Conservation (phyloP, 164 flowering plant genomes). For the Dillenia suffruticosa region DNA sequence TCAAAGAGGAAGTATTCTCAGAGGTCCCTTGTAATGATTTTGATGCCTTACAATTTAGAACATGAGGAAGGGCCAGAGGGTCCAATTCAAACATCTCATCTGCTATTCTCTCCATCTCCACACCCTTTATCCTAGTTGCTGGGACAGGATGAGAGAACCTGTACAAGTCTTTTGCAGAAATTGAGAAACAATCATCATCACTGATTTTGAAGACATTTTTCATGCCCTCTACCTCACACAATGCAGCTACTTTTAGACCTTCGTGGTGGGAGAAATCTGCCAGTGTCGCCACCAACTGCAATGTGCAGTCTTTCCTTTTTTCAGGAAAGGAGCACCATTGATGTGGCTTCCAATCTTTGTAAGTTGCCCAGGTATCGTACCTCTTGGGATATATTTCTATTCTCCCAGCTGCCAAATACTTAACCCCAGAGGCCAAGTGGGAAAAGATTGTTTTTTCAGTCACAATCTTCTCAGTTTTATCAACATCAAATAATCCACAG, state of each 20-base stretch:
- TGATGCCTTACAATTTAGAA: neutral
- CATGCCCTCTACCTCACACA: conserved; percentile 32
- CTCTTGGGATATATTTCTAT: conserved; percentile 34
- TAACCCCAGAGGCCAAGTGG: conserved; percentile 21
- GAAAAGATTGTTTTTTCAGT: conserved; percentile 21
- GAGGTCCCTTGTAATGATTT: conserved; percentile 5
- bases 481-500: conserved; percentile 37
- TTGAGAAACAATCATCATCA: conserved; percentile 13
- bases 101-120: conserved; percentile 20
- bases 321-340: conserved; percentile 18
- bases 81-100: conserved; percentile 39
- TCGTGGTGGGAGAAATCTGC: conserved; percentile 22
- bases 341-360: conserved; percentile 30
- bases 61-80: conserved; percentile 18
- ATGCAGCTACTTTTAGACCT: conserved; percentile 16
- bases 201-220: conserved; percentile 23
- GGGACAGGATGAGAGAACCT: conserved; percentile 43
- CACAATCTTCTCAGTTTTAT: conserved; percentile 9
- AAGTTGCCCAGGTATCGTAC: conserved; percentile 52
- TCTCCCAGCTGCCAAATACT: conserved; percentile 19
- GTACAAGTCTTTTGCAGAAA: conserved; percentile 24
- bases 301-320: conserved; percentile 16
- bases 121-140: conserved; percentile 25
- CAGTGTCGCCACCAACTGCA: conserved; percentile 31
- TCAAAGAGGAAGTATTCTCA: neutral